Base-by-base conservation (phyloP, 2,329 filamentous ascomycete species). In the Alternaria sp. region DNA sequence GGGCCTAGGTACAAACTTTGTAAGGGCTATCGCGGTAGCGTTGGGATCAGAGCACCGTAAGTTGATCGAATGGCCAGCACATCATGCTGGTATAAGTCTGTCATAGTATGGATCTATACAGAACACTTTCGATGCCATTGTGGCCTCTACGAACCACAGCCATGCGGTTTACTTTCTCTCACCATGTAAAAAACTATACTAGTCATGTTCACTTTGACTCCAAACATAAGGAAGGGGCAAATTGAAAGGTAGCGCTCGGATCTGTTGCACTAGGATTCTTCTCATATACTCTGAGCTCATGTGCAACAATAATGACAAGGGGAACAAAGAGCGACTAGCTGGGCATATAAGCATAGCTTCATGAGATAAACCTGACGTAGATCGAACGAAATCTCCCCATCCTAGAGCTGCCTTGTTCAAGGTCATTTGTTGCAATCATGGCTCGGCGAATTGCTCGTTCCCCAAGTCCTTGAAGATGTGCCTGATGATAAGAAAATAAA, bases 101-200 rank as follows among this genome's bases (percentile, higher is more conserved):
- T n/a, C 0, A 36, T 36, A 36, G 1, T 1, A 36, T 16, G 12
- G 14, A 36, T 6, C 11, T 14, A 36, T 36, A 0, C 0, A 14
- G 14, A 0, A 16, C 14, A 6, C 0, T 36, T 1, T 0, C 32
- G 0, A 14, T 16, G 14, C 12, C 0, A 36, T n/a, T 14, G 32
- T 36, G 0, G 12, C 14, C 32, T 14, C 14, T 16, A 36, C 12
- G 5, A 14, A n/a, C 11, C 5, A 14, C 1, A 36, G 32, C 5
- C 1, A 36, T 36, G 12, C 32, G 14, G 6, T 14, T 36, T 14
- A 5, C 32, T 36, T 20, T 20, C 20, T 20, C 20, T 20, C 20
- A 20, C 20, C 20, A 20, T 20, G 20, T 20, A 20, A 20, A 20
- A 20, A 20, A 20, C 20, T 20, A 20, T 20, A 20, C 20, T 20